Conservation (phyloP, 2,329 filamentous ascomycete species). For the Chrysoporthe cubensis region DNA sequence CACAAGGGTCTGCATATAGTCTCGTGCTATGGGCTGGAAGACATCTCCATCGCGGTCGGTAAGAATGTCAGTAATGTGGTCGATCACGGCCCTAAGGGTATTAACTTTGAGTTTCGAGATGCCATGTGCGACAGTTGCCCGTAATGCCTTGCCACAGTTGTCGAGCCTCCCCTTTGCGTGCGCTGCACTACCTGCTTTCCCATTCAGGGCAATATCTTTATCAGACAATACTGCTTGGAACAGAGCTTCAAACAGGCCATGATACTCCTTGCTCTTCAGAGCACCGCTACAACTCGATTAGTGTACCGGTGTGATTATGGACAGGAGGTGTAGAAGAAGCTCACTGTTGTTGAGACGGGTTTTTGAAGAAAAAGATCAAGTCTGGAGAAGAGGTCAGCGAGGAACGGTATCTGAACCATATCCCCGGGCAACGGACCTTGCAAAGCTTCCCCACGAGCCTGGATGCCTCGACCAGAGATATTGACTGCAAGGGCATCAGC, state of each 20-base stretch:
- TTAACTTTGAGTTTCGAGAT: slow-evolving; percentile 71
- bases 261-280: slow-evolving; percentile 77
- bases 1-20: slow-evolving; percentile 78
- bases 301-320: neutral
- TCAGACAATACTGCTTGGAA: slow-evolving; percentile 73
- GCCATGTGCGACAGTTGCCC: slow-evolving; percentile 72
- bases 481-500: slow-evolving; percentile 4
- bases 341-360: slow-evolving; percentile 22
- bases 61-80: slow-evolving; percentile 80
- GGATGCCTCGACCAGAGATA: slow-evolving; percentile 9
- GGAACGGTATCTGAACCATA: neutral
- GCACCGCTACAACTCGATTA: slow-evolving; percentile 29
- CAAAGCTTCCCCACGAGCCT: slow-evolving; percentile 23
- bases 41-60: slow-evolving; percentile 64
- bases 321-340: neutral
- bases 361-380: slow-evolving; percentile 22
- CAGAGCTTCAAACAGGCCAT: slow-evolving; percentile 78
- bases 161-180: slow-evolving; percentile 63
- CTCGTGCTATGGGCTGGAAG: slow-evolving; percentile 70
- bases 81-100: slow-evolving; percentile 76
- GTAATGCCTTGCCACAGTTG: slow-evolving; percentile 72
- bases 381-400: slow-evolving; percentile 17
- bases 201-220: slow-evolving; percentile 64
- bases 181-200: slow-evolving; percentile 43
- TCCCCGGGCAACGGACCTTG: slow-evolving; percentile 12